Conservation (phyloP, 2,329 filamentous ascomycete genomes). For the Colletotrichum simmondsii region DNA sequence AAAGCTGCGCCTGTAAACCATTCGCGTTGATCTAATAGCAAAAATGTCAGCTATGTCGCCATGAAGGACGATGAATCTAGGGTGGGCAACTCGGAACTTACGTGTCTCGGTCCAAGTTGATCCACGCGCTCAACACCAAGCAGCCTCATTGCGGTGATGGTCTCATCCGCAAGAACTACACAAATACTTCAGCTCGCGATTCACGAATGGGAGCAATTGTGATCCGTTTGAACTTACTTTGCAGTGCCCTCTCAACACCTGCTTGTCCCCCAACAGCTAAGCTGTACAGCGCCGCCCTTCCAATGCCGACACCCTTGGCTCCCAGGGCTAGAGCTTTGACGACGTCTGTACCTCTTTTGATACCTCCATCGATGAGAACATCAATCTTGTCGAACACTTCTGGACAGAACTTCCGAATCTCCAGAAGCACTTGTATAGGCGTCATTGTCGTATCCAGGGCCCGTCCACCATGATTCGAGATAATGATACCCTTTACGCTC, state of each 20-base stretch:
- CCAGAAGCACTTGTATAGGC: constrained; percentile 56
- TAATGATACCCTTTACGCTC: constrained; percentile 60
- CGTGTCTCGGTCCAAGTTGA: constrained; percentile 38
- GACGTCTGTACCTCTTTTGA: constrained; percentile 64
- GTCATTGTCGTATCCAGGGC: constrained; percentile 54
- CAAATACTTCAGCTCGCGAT: neutral
- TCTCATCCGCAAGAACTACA: constrained; percentile 41
- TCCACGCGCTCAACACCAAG: constrained; percentile 39
- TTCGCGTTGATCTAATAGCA: constrained; percentile 31
- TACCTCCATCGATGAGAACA: constrained; percentile 64
- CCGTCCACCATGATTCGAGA: constrained; percentile 69
- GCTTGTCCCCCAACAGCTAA: constrained; percentile 62
- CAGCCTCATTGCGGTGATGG: constrained; percentile 40
- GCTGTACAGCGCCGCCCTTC: constrained; percentile 63
- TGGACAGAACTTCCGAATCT: constrained; percentile 60
- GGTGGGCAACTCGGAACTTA: constrained; percentile 25
- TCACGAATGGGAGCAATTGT: rapidly evolving
- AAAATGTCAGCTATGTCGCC: neutral
- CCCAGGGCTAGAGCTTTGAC: constrained; percentile 65
- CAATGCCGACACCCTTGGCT: constrained; percentile 64
- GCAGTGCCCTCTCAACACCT: constrained; percentile 63
- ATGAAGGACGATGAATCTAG: neutral
- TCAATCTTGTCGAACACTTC: constrained; percentile 61
- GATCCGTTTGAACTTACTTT: constrained; percentile 55
- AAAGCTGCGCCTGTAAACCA: constrained; percentile 32